Percentiles rank a stretch among this genome's conserved stretches.
Evolutionary conservation across 78 protist species (phyloP).

Genomic region (Dictyostelium purpureum): DNA sequence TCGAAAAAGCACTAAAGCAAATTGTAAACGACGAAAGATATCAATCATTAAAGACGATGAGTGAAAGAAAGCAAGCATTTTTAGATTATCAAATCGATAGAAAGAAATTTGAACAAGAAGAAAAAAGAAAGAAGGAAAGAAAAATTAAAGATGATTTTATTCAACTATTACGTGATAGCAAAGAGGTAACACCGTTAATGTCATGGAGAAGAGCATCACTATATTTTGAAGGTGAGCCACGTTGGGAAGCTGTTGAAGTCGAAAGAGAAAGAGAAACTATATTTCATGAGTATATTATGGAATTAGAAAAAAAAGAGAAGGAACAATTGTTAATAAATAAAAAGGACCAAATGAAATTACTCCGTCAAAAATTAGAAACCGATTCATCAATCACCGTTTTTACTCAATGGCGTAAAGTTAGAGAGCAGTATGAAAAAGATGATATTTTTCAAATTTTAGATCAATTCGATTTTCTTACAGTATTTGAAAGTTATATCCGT

Average conservation of each 20-base stretch:
- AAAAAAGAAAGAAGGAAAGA: constrained; percentile 38
- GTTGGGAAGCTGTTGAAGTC: constrained; percentile 49
- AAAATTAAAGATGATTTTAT: constrained; percentile 33
- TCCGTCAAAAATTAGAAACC: constrained; percentile 3
- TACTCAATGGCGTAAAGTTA: constrained; percentile 58
- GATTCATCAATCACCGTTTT: constrained; percentile 6
- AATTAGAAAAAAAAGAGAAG: constrained; percentile 21
- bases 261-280: constrained; percentile 47
- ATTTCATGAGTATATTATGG: background rate
- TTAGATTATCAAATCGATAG: constrained; percentile 43
- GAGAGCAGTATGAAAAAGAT: constrained; percentile 39
- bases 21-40: constrained; percentile 50
- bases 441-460: background rate
- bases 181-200: constrained; percentile 37
- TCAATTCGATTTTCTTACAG: constrained; percentile 33
- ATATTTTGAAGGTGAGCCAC: constrained; percentile 47
- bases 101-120: constrained; percentile 42
- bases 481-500: constrained; percentile 15
- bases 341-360: constrained; percentile 5
- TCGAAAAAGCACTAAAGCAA: constrained; percentile 44
- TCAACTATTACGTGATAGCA: constrained; percentile 26
- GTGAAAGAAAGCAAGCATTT: constrained; percentile 40
- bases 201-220: constrained; percentile 54
- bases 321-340: background rate
- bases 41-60: constrained; percentile 55